Evolutionary conservation across 169 alveolate species (phyloP), one percentile per base, ranked within the genome.

Genomic region (Pseudocohnilembus persalinus): DNA sequence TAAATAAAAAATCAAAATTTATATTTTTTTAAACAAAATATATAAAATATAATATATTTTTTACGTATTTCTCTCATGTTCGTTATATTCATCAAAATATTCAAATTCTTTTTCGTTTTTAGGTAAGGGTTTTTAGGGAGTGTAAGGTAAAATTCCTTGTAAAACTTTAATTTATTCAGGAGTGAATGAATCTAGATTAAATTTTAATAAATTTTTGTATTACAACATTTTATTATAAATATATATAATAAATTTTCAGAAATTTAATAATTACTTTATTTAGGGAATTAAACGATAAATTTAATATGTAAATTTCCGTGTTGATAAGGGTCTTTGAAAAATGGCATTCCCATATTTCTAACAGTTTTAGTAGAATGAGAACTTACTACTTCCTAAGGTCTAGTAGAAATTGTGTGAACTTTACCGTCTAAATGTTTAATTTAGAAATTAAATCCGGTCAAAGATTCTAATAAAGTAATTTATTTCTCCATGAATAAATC

Each of bases 281-380:
- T 88, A 28, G 99, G 99, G 93, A 98, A 98, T 65, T 92, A 96
- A 33, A 99, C 98, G 88, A 98, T 97, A 85, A 98, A 98, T 27
- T 96, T 94, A 33, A 99, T 90, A 93, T 96, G 98, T 76, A 99
- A 93, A 82, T 98, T 96, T 65, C 99, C 99, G 89, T 93, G 96
- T 83, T 94, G 90, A 88, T 92, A 96, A 6, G 99, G 98, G 73
- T 97, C 96, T 92, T 98, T 97, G 93, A 96, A 97, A 73, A 96
- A 93, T 31, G 99, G 99, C 99, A 99, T 96, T 20, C 99, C 99
- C 84, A 95, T 98, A 28, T 94, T 98, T 85, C 93, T 94, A 20
- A 99, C 94, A 77, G 98, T 97, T 92, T 97, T 97, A 63, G 97
- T 91, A 72, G 94, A 97, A 73, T 97, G 97, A 0, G 99, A 99